Conservation (phyloP, 129 eudicot species). For the Flaveria robusta region DNA sequence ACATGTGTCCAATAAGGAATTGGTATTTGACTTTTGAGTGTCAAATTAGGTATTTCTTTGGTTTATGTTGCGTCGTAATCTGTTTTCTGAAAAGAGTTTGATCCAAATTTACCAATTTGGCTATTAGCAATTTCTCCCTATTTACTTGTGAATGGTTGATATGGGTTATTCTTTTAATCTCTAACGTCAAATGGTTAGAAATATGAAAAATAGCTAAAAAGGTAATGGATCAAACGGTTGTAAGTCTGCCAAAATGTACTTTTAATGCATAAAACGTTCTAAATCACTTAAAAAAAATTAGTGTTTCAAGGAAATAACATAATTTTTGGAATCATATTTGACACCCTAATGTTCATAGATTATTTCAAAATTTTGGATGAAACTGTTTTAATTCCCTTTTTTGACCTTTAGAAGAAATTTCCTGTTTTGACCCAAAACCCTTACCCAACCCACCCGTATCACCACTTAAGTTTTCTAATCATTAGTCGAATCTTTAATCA, state of each 20-base stretch:
- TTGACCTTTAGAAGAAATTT: neutral
- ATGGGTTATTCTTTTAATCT: too few species aligned
- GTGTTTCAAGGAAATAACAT: neutral
- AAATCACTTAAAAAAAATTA: neutral
- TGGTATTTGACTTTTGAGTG: conserved; percentile 20
- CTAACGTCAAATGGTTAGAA: neutral
- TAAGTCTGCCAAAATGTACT: neutral
- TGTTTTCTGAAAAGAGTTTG: neutral
- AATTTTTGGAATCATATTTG: neutral
- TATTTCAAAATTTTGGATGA: neutral
- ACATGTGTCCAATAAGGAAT: neutral
- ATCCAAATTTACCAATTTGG: neutral
- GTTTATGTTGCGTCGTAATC: neutral
- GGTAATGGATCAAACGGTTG: neutral
- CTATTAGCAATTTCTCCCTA: neutral
- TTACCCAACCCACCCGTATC: neutral
- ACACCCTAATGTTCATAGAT: neutral
- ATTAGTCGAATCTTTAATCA: neutral
- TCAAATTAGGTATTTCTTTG: conserved; percentile 10
- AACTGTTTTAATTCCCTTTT: neutral
- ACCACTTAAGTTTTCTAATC: neutral
- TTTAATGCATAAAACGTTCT: neutral
- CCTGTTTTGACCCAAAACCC: neutral
- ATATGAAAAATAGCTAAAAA: neutral
- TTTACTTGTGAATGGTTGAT: neutral